Evolutionary conservation across 2,329 filamentous ascomycete genomes (phyloP).

Genomic region (Pseudocercospora musae): DNA sequence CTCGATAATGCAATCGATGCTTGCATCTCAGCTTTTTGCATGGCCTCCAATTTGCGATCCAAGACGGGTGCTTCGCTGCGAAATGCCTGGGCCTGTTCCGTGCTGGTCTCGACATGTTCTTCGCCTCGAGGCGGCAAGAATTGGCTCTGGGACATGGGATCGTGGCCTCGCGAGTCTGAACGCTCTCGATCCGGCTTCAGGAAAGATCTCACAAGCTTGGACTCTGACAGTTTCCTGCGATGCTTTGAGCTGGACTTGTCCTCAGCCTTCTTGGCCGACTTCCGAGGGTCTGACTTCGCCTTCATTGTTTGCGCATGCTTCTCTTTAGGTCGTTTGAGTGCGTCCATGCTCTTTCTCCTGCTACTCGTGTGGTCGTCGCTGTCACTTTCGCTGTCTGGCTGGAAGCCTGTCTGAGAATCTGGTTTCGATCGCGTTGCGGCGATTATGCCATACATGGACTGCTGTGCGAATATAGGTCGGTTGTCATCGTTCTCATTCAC

Average conservation of each 20-base stretch:
- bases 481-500: constrained; percentile 5
- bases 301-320: constrained; percentile 2
- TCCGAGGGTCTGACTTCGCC: constrained; percentile 1
- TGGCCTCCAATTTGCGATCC: constrained; percentile 60
- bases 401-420: constrained; percentile 61
- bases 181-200: constrained; percentile 51
- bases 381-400: constrained; percentile 79
- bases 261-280: constrained; percentile 1
- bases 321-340: constrained; percentile 3
- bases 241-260: constrained; percentile 37
- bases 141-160: constrained; percentile 34
- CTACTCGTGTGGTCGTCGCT: constrained; percentile 33
- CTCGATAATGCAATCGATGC: constrained; percentile 26
- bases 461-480: constrained; percentile 68
- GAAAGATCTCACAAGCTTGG: constrained; percentile 64
- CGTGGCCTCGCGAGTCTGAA: constrained; percentile 31
- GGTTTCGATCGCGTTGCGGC: constrained; percentile 79
- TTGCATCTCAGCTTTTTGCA: constrained; percentile 29
- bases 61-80: constrained; percentile 65
- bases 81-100: constrained; percentile 26
- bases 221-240: constrained; percentile 59
- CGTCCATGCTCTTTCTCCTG: constrained; percentile 9
- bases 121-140: constrained; percentile 26
- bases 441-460: constrained; percentile 90
- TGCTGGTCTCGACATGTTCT: constrained; percentile 12